Evolutionary conservation across 306 rosid genomes (phyloP).

Genomic region (Malus fusca): DNA sequence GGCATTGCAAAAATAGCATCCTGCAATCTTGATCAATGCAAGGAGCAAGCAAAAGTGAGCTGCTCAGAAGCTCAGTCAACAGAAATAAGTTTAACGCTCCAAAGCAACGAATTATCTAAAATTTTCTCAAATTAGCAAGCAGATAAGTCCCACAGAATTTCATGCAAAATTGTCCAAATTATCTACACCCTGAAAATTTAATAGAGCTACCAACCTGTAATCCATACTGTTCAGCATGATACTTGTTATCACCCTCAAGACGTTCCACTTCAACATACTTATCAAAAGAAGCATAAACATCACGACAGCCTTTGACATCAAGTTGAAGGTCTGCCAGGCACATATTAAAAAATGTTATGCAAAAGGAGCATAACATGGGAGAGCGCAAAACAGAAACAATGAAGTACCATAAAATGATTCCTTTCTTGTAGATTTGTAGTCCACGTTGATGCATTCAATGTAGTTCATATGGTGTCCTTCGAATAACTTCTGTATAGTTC

Average conservation of each 20-base stretch:
- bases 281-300: conserved; percentile 95
- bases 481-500: conserved; percentile 92
- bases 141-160: not conserved
- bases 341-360: not conserved
- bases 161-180: not conserved
- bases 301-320: conserved; percentile 96
- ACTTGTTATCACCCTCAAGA: conserved; percentile 95
- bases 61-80: not conserved
- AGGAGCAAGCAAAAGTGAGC: not conserved
- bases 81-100: not conserved
- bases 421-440: conserved; percentile 95
- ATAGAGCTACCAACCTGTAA: conserved; percentile 50
- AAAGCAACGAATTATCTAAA: not conserved
- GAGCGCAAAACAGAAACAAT: not conserved
- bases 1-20: not conserved
- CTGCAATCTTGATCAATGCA: not conserved
- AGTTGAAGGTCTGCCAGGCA: conserved; percentile 85
- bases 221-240: conserved; percentile 93
- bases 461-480: conserved; percentile 99
- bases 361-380: not conserved
- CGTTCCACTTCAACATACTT: conserved; percentile 98
- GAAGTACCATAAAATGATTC: conserved; percentile 90
- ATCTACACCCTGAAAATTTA: conserved; percentile 7
- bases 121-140: not conserved
- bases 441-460: conserved; percentile 98